phyloP scores from a whole-genome alignment of 208 protist species.

The Acanthamoeba castellanii region DNA sequence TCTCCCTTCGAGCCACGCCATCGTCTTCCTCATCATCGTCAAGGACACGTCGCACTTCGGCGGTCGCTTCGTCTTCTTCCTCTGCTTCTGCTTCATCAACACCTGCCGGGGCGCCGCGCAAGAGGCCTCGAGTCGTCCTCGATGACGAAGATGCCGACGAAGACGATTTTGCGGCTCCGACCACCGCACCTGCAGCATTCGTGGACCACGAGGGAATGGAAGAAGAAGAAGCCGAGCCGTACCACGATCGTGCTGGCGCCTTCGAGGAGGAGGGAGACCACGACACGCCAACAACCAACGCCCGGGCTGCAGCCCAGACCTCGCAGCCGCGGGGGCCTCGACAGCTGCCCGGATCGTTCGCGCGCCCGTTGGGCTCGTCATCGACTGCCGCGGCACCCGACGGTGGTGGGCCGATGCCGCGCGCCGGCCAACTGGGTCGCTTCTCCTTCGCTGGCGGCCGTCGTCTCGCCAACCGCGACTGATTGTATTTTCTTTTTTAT shows the following conservation, averaged over 20 bases:
- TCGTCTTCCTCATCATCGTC: not conserved
- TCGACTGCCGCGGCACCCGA: not conserved
- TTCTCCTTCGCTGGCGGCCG: not conserved
- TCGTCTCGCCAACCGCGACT: constrained; percentile 11
- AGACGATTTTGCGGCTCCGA: no score
- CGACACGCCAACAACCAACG: no score
- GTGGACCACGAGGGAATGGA: not conserved
- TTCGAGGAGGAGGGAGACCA: not conserved
- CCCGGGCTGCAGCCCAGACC: no score
- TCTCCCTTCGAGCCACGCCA: not conserved
- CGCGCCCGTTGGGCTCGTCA: not conserved
- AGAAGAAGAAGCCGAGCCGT: not conserved
- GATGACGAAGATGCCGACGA: not conserved
- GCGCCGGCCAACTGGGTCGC: not conserved
- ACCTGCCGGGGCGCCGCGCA: not conserved
- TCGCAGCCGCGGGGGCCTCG: not conserved
- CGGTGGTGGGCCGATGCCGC: not conserved
- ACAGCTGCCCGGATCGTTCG: not conserved
- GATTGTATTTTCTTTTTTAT: not conserved
- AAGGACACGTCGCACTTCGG: no score
- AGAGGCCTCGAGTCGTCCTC: not conserved
- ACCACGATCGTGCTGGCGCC: not conserved
- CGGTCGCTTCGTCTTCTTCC: no score
- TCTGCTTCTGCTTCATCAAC: not conserved
- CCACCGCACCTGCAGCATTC: no score